Evolutionary conservation across 2,329 filamentous ascomycete genomes (phyloP).

Genomic region (Claviceps quebecensis): DNA sequence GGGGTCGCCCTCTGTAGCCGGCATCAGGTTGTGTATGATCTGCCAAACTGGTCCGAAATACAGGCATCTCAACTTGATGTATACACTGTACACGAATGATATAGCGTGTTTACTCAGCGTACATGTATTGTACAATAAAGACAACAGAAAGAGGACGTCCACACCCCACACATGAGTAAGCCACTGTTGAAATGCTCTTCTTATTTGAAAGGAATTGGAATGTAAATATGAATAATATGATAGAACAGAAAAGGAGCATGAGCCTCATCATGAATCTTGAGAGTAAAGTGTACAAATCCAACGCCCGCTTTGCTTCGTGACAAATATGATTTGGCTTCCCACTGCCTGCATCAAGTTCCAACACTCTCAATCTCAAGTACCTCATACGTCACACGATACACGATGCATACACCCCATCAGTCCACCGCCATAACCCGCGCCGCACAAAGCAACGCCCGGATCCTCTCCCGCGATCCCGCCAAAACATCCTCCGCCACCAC

Average conservation of each 20-base stretch:
- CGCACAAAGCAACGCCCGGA: constrained; percentile 25
- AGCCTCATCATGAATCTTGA: no score
- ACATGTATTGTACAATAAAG: no score
- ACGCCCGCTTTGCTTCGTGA: not conserved
- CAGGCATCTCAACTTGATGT: no score
- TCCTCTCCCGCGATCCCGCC: constrained; percentile 28
- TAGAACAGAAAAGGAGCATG: not conserved
- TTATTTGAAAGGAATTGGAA: not conserved
- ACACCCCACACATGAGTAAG: not conserved
- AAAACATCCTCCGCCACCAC: constrained; percentile 28
- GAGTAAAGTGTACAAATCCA: not conserved
- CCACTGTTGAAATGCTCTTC: not conserved
- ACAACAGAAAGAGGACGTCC: not conserved
- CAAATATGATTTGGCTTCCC: not conserved
- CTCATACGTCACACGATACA: no score
- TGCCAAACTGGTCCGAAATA: no score
- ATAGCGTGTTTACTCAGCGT: no score
- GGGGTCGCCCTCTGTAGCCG: no score
- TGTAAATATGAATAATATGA: not conserved
- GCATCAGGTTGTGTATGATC: no score
- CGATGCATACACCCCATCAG: not conserved
- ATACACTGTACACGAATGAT: no score
- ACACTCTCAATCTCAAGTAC: no score
- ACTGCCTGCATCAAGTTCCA: not conserved
- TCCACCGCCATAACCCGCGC: constrained; percentile 11